Conservation (phyloP, 306 rosid genomes). For the Prunus mira region DNA sequence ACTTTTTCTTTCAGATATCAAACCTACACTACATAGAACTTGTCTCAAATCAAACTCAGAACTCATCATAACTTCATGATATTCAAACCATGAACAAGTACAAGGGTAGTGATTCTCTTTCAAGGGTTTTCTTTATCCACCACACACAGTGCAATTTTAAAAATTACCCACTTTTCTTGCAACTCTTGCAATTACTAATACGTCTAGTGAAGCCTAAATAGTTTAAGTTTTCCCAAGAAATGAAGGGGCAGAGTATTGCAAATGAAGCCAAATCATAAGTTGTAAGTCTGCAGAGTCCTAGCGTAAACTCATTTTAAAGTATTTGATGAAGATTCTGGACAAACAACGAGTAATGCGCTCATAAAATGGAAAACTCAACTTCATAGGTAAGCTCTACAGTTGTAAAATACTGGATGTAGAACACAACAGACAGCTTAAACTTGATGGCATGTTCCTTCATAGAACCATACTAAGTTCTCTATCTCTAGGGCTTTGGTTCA, state of each 20-base stretch:
- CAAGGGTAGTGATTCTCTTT: neutral
- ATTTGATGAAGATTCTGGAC: neutral
- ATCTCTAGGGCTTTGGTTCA: neutral
- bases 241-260: neutral
- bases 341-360: neutral
- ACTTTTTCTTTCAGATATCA: neutral
- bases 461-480: neutral
- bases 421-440: neutral
- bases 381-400: neutral
- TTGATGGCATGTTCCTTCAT: neutral
- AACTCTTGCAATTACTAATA: neutral
- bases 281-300: neutral
- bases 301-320: neutral
- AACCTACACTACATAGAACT: neutral
- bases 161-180: too few species aligned
- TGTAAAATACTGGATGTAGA: conserved; percentile 1
- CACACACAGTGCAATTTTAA: neutral
- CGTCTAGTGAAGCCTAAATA: neutral
- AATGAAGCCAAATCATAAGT: neutral
- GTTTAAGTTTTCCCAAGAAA: neutral
- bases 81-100: neutral
- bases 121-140: neutral
- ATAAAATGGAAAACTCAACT: neutral
- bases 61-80: neutral
- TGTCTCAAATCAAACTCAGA: neutral